Percentiles rank a stretch among this genome's conserved stretches.
Conservation (phyloP, 768 basidiomycete genomes). For the Rhodotorula kratochvilovae region DNA sequence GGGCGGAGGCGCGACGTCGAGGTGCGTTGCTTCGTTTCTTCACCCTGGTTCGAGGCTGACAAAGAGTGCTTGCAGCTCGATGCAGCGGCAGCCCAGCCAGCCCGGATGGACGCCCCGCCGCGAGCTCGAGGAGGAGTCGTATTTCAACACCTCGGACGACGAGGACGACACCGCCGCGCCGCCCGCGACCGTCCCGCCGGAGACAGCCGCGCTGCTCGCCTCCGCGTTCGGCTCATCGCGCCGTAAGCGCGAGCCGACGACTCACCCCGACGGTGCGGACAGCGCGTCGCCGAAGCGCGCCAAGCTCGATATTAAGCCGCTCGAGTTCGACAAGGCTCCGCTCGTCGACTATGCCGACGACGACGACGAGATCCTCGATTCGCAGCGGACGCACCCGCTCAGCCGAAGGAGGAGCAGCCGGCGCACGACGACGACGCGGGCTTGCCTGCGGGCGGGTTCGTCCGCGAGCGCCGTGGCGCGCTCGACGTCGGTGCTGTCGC, state of each 20-base stretch:
- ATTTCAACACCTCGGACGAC: constrained; percentile 89
- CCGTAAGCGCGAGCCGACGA: constrained; percentile 10
- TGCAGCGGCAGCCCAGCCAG: constrained; percentile 43
- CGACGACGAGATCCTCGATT: background rate
- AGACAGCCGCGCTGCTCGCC: background rate
- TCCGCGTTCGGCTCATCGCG: constrained; percentile 6
- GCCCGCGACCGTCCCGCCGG: background rate
- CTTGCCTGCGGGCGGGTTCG: constrained; percentile 19
- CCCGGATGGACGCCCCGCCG: constrained; percentile 54
- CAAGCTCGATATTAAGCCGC: background rate
- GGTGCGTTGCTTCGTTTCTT: background rate
- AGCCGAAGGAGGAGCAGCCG: background rate
- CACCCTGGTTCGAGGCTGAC: constrained; percentile 47
- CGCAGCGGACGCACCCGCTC: background rate
- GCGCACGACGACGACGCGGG: constrained; percentile 13
- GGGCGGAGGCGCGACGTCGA: constrained; percentile 14
- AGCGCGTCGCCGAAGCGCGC: background rate
- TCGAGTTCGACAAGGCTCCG: background rate
- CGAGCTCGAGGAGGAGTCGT: constrained; percentile 74
- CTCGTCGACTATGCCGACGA: constrained; percentile 23
- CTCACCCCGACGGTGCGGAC: background rate
- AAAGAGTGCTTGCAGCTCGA: background rate
- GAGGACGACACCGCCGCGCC: constrained; percentile 43
- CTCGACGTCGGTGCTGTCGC: background rate
- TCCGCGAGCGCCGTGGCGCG: constrained; percentile 11